Evolutionary conservation across 768 basidiomycete genomes (phyloP).

Genomic region (Gelatoporia subvermispora): DNA sequence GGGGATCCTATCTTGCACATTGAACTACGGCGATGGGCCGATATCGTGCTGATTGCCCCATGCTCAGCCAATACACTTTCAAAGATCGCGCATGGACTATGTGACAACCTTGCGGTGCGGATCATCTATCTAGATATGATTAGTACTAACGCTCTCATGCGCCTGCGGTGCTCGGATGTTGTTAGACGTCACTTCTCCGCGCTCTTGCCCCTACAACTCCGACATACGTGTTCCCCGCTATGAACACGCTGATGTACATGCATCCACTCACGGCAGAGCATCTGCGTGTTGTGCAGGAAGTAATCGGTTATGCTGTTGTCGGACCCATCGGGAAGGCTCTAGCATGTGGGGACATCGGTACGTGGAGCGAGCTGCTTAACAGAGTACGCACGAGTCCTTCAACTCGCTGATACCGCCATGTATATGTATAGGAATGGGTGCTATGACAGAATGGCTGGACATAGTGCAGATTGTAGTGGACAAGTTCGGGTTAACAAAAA

Average conservation of each 20-base stretch:
- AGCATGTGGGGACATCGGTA: conserved; percentile 91
- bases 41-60: conserved; percentile 90
- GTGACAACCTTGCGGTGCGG: conserved; percentile 82
- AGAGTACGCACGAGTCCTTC: neutral
- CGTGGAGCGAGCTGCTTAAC: conserved; percentile 16
- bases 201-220: conserved; percentile 81
- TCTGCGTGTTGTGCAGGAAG: conserved; percentile 65
- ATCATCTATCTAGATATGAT: no score
- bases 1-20: conserved; percentile 96
- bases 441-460: conserved; percentile 96
- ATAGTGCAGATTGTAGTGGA: conserved; percentile 73
- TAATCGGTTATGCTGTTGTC: conserved; percentile 73
- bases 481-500: conserved; percentile 30
- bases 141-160: neutral
- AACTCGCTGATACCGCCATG: no score
- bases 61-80: conserved; percentile 96
- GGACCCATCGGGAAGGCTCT: conserved; percentile 87
- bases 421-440: conserved; percentile 63
- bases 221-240: conserved; percentile 91
- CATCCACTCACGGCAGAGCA: conserved; percentile 90
- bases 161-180: neutral
- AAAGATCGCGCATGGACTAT: conserved; percentile 84
- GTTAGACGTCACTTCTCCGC: conserved; percentile 73
- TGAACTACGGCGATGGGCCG: conserved; percentile 91
- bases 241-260: conserved; percentile 98